A percentile compares a stretch with the other conserved stretches of the same genome.
Conservation (phyloP, 441 rosid species). For the Euphorbia corollata region DNA sequence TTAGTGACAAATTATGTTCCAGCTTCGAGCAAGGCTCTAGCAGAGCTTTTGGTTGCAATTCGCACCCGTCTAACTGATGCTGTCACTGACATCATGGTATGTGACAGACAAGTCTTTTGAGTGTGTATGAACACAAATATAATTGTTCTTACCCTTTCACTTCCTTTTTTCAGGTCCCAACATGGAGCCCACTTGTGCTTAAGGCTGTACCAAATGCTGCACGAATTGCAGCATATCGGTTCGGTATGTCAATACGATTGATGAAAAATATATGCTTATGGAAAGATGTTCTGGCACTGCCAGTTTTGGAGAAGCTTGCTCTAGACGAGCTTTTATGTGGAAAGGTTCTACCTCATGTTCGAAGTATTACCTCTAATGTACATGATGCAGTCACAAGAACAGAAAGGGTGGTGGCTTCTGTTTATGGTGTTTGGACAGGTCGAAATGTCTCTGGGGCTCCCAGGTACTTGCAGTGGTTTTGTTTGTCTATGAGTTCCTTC, state of each 20-base stretch:
- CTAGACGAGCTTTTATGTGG: conserved; percentile 72
- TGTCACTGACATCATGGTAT: conserved; percentile 50
- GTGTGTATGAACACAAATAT: neutral
- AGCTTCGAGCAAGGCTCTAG: conserved; percentile 62
- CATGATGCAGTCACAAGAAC: conserved; percentile 87
- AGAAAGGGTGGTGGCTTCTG: conserved; percentile 67
- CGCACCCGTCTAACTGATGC: conserved; percentile 72
- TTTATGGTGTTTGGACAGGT: conserved; percentile 81
- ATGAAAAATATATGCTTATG: conserved; percentile 83
- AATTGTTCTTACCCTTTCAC: neutral
- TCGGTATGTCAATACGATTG: conserved; percentile 78
- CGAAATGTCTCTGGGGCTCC: conserved; percentile 42
- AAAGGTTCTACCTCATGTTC: conserved; percentile 76
- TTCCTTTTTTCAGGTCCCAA: conserved; percentile 53
- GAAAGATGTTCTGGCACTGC: conserved; percentile 77
- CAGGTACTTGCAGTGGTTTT: conserved; percentile 35
- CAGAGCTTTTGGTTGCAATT: conserved; percentile 50
- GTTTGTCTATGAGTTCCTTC: neutral
- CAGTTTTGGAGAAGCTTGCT: conserved; percentile 74
- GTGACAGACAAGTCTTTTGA: neutral
- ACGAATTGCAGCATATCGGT: conserved; percentile 69
- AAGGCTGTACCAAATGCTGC: conserved; percentile 86
- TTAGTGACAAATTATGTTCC: conserved; percentile 61
- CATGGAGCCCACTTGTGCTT: conserved; percentile 69
- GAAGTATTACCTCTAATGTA: conserved; percentile 62